Evolutionary conservation across 176 grass and related monocot genomes (phyloP), one percentile per base, ranked within the genome.

Genomic region (Triticum urartu): DNA sequence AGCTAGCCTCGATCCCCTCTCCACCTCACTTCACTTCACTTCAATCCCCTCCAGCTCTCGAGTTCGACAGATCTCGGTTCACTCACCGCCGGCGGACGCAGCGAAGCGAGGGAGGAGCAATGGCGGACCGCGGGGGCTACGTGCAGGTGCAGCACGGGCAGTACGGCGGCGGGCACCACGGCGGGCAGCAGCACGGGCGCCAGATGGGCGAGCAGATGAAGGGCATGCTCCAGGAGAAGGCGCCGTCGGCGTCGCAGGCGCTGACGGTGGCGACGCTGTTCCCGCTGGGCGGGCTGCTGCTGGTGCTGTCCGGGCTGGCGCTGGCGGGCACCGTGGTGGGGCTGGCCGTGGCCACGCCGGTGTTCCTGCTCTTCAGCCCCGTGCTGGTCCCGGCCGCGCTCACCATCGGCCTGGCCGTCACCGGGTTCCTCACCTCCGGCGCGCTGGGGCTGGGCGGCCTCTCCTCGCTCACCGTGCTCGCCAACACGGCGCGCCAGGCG

Each of bases 341-440:
- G 6, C 93, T 98, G 8, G 85, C 86, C 20, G 61, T 92, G 25
- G 82, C 91, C 65, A 86, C 91, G 5, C 95, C 95, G 12, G 72
- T 98, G 80, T 92, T 98, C 88, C 91, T 98, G 65, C 80, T 98
- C 45, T 95, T 98, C 91, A 98, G 95, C 87, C 91, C 95, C 0
- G 83, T 93, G 21, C 86, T 98, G 47, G 93, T 98, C 11, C 95
- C 95, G 3, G 93, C 95, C 1, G 93, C 87, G 74, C 89, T 98
- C 17, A 86, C 95, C 65, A 86, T 93, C 81, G 93, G 75, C 11
- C 47, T 92, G n/a, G 95, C 95, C 8, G 91, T 95, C 32, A 60
- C 93, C 1, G 95, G 91, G 7, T 98, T 98, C 89, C 89, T 98
- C 54, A 73, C 83, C 5, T 98, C 95, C 0, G 95, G 95, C 71